These are phyloP conservation scores for Akanthomyces muscarius DNA, from an alignment of 2,329 filamentous ascomycete genomes.

Conservation along the genomic window DNA sequence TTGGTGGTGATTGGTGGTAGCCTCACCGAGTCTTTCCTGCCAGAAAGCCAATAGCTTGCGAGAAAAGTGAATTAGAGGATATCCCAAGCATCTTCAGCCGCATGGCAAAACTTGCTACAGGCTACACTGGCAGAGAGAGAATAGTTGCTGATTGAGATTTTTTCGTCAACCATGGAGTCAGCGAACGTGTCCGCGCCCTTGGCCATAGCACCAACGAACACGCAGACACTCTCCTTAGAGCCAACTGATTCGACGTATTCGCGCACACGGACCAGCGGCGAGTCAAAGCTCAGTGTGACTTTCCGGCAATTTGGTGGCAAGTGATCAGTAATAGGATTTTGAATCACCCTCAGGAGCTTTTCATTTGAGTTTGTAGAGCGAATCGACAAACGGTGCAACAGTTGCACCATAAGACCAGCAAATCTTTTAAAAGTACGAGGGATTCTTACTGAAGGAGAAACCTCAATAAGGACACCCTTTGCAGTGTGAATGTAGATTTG, in stretches of 20 bases:
- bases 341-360: conserved; percentile 95
- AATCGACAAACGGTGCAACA: conserved; percentile 92
- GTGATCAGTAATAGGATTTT: conserved; percentile 96
- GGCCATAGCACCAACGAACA: conserved; percentile 98
- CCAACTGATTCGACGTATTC: conserved; percentile 81
- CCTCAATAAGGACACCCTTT: conserved; percentile 94
- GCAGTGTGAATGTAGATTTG: conserved; percentile 99
- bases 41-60: not conserved
- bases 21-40: not conserved
- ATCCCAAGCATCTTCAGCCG: conserved; percentile 93
- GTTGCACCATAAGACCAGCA: conserved; percentile 95
- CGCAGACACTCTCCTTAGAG: conserved; percentile 87
- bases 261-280: conserved; percentile 77
- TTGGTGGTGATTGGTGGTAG: not conserved
- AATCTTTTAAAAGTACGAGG: conserved; percentile 99
- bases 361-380: conserved; percentile 95
- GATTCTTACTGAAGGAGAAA: conserved; percentile 96
- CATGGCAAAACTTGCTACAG: conserved; percentile 99
- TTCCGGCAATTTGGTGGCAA: conserved; percentile 96
- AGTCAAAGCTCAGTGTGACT: conserved; percentile 92
- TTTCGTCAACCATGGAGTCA: conserved; percentile 90
- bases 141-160: conserved; percentile 98
- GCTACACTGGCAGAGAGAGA: conserved; percentile 95
- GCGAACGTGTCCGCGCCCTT: conserved; percentile 96
- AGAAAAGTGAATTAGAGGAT: conserved; percentile 59